Conservation (phyloP, 2,329 filamentous ascomycete genomes). For the Sporothrix brunneoviolacea region DNA sequence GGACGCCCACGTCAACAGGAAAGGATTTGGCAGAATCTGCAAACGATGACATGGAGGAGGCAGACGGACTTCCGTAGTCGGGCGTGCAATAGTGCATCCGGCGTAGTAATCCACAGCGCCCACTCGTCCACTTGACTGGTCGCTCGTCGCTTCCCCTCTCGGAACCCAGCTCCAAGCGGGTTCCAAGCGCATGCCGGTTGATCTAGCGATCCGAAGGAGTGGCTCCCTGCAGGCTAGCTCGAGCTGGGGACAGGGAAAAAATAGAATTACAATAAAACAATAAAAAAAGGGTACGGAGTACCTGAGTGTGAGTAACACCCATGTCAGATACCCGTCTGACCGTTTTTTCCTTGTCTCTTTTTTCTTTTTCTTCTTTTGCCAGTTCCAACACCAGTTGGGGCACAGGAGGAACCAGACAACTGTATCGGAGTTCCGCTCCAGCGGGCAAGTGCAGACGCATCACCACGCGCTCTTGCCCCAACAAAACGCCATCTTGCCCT, state of each 20-base stretch:
- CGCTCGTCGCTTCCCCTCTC: neutral
- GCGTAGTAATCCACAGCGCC: neutral
- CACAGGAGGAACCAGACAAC: too few species aligned
- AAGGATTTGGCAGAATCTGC: neutral
- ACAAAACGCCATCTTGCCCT: neutral
- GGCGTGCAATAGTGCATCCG: neutral
- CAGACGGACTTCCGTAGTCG: neutral
- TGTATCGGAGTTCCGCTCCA: too few species aligned
- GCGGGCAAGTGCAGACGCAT: too few species aligned
- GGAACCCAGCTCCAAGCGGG: conserved; percentile 1
- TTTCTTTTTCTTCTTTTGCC: neutral
- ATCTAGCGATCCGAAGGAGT: conserved; percentile 12
- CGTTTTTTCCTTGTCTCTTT: neutral
- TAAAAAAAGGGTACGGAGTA: neutral
- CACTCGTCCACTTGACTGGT: neutral
- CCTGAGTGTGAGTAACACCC: neutral
- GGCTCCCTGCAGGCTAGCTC: conserved; percentile 6
- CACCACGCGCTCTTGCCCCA: neutral
- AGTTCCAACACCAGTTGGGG: too few species aligned
- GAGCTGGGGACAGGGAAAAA: conserved; percentile 1
- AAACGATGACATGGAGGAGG: neutral
- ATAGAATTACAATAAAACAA: neutral
- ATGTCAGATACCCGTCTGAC: neutral
- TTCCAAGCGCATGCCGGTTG: conserved; percentile 5
- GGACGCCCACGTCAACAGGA: too few species aligned